A percentile compares a stretch with the other conserved stretches of the same genome.
phyloP scores from a whole-genome alignment of 169 alveolate species.

The Plasmodium yoelii region DNA sequence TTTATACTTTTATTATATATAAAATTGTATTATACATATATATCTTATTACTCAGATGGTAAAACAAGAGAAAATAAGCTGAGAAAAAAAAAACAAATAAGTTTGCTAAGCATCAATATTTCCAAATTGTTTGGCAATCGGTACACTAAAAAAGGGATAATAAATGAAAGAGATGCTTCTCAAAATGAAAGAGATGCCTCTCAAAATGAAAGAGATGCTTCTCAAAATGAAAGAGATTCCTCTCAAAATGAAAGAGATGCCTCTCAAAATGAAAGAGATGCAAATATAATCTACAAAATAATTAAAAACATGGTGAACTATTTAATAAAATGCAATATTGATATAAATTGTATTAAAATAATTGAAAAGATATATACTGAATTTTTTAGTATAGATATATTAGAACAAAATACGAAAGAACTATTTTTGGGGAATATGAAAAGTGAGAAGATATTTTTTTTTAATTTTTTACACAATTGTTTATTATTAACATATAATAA shows the following conservation, averaged over 20 bases:
- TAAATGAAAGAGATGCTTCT: too few relatives aligned
- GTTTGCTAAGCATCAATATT: constrained; percentile 24
- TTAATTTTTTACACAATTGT: constrained; percentile 46
- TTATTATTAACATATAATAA: constrained; percentile 16
- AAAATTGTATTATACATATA: constrained; percentile 23
- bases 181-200: background rate
- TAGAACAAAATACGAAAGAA: constrained; percentile 18
- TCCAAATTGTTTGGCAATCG: background rate
- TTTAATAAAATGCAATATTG: constrained; percentile 7
- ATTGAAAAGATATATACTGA: constrained; percentile 35
- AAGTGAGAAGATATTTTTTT: constrained; percentile 4
- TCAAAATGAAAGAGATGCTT: background rate
- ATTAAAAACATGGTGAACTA: constrained; percentile 14
- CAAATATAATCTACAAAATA: constrained; percentile 15
- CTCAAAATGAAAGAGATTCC: too few relatives aligned
- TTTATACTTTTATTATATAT: constrained; percentile 33
- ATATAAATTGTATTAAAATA: constrained; percentile 18
- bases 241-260: background rate
- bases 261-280: background rate
- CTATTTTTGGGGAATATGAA: background rate
- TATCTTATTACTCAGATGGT: background rate
- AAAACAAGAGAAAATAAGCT: background rate
- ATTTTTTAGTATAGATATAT: constrained; percentile 24
- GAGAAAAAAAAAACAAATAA: constrained; percentile 17
- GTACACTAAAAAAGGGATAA: background rate